Percentiles rank a stretch among this genome's conserved stretches.
phyloP scores from a whole-genome alignment of 257 asterid species.

The Knoxia roxburghii region DNA sequence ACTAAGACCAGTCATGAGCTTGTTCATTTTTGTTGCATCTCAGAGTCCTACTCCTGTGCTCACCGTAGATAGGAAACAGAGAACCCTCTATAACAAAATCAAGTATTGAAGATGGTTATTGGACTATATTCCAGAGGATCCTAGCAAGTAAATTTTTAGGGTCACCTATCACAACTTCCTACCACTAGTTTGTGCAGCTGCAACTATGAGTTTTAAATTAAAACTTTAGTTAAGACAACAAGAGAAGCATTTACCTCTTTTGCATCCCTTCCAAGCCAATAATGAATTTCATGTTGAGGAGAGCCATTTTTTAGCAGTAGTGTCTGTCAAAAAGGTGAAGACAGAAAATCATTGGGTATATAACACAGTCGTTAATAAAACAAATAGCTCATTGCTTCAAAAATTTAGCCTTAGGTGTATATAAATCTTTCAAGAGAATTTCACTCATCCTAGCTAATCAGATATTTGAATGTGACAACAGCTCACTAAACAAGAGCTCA shows the following conservation, averaged over 20 bases:
- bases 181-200: slow-evolving; percentile 1
- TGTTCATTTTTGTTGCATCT: background rate
- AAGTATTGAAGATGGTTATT: background rate
- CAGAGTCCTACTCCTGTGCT: background rate
- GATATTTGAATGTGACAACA: background rate
- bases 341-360: background rate
- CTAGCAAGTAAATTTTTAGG: background rate
- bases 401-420: background rate
- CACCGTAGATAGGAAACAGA: background rate
- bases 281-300: slow-evolving; percentile 64
- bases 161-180: background rate
- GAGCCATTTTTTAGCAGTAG: slow-evolving; percentile 48
- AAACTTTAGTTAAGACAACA: background rate
- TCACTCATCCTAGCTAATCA: background rate
- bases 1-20: background rate
- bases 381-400: background rate
- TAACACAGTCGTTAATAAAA: background rate
- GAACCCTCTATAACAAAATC: background rate
- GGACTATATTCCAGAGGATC: background rate
- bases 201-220: slow-evolving; percentile 1
- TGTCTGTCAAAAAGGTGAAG: slow-evolving; percentile 35
- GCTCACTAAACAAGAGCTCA: background rate
- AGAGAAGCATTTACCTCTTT: slow-evolving; percentile 42
- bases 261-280: slow-evolving; percentile 76
- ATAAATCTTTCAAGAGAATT: background rate